phyloP scores from a whole-genome alignment of 2,329 filamentous ascomycete genomes.

The Exophiala alcalophila region DNA sequence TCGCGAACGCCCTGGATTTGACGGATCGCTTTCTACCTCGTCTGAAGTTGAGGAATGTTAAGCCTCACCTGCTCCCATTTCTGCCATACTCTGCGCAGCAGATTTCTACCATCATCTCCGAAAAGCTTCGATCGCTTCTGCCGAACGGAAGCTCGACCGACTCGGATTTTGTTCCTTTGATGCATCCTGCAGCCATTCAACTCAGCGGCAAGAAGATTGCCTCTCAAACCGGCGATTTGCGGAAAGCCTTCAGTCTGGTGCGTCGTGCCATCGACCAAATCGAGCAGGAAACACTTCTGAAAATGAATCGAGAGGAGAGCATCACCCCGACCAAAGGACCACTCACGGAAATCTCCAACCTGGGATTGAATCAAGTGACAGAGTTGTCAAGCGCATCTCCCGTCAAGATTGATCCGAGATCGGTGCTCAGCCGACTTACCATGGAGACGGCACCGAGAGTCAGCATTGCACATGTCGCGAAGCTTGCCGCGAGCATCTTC shows the following conservation, averaged over 20 bases:
- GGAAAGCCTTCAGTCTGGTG: conserved; percentile 93
- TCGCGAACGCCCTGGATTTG: conserved; percentile 92
- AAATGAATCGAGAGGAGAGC: conserved; percentile 52
- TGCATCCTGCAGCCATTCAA: conserved; percentile 90
- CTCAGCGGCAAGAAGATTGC: conserved; percentile 93
- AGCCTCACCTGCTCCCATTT: conserved; percentile 85
- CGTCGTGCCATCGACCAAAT: conserved; percentile 84
- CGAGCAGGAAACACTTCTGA: conserved; percentile 76
- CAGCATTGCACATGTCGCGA: conserved; percentile 85
- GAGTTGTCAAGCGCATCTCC: conserved; percentile 48
- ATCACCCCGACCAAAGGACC: conserved; percentile 70
- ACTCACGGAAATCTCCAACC: conserved; percentile 75
- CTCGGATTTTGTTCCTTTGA: conserved; percentile 71
- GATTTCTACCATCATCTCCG: conserved; percentile 81
- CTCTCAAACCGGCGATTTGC: conserved; percentile 87
- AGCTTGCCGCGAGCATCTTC: conserved; percentile 84
- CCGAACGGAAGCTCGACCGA: conserved; percentile 51
- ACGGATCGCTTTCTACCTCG: conserved; percentile 93
- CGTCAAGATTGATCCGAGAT: conserved; percentile 37
- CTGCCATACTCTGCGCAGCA: conserved; percentile 86
- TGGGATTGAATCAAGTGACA: not conserved
- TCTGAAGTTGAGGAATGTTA: conserved; percentile 87
- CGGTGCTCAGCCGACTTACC: conserved; percentile 60
- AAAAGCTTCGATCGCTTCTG: conserved; percentile 73
- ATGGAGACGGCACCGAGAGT: conserved; percentile 80